A percentile compares a stretch with the other conserved stretches of the same genome.
Evolutionary conservation across 805 yeast species (phyloP).

Genomic region (Ogataea haglerorum): DNA sequence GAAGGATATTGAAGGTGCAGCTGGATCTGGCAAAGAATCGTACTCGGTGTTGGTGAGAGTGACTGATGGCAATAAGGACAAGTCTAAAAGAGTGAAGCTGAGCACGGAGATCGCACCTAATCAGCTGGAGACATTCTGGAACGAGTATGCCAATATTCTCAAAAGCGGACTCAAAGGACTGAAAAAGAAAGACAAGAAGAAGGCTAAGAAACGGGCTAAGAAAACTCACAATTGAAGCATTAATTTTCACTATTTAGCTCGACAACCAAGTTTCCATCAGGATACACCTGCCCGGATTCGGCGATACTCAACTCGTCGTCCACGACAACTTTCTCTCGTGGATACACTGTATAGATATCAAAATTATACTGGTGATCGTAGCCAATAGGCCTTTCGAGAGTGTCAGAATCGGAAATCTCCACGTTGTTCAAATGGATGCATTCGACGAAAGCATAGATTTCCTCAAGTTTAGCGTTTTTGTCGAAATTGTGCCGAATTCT

Average conservation of each 20-base stretch:
- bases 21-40: slow-evolving; percentile 21
- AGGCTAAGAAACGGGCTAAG: slow-evolving; percentile 39
- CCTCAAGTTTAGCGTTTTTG: slow-evolving; percentile 48
- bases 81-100: slow-evolving; percentile 51
- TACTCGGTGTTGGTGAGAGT: slow-evolving; percentile 70
- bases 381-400: slow-evolving; percentile 22
- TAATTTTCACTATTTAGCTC: slow-evolving; percentile 14
- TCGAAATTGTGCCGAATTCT: slow-evolving; percentile 52
- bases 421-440: slow-evolving; percentile 31
- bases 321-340: slow-evolving; percentile 44
- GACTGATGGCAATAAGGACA: slow-evolving; percentile 52
- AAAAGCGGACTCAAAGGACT: slow-evolving; percentile 74
- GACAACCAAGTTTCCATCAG: slow-evolving; percentile 58
- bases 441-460: slow-evolving; percentile 71
- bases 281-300: slow-evolving; percentile 50
- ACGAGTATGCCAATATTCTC: slow-evolving; percentile 61
- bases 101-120: slow-evolving; percentile 69
- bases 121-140: slow-evolving; percentile 72
- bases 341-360: slow-evolving; percentile 52
- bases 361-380: slow-evolving; percentile 50
- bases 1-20: slow-evolving; percentile 20
- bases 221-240: slow-evolving; percentile 3
- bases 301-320: slow-evolving; percentile 31
- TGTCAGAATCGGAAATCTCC: slow-evolving; percentile 32
- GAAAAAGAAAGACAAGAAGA: slow-evolving; percentile 75